phyloP scores from a whole-genome alignment of 108 stramenopile species.

The Skeletonema potamos region DNA sequence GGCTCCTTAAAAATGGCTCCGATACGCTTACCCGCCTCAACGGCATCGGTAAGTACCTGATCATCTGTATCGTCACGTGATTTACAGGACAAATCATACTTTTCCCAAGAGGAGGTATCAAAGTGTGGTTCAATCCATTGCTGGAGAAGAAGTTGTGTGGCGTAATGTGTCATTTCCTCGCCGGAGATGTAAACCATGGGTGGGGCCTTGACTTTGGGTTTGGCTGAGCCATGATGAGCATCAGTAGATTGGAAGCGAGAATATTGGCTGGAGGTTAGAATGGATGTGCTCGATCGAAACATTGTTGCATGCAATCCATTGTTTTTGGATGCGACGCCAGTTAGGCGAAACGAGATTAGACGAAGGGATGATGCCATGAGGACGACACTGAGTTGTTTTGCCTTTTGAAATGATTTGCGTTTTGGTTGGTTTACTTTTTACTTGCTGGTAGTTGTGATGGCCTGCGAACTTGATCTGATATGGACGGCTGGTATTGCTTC shows the following conservation, averaged over 20 bases:
- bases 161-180: conserved; percentile 97
- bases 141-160: conserved; percentile 84
- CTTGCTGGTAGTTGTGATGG: too few relatives aligned
- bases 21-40: conserved; percentile 86
- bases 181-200: conserved; percentile 96
- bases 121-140: conserved; percentile 95
- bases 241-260: conserved; percentile 7
- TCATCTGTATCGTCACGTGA: conserved; percentile 90
- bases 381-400: too few relatives aligned
- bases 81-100: conserved; percentile 90
- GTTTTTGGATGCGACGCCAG: neutral
- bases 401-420: too few relatives aligned
- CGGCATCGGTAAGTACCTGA: conserved; percentile 89
- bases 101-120: conserved; percentile 84
- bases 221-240: neutral
- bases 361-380: conserved; percentile 26
- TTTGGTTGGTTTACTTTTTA: too few relatives aligned
- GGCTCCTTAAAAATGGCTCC: conserved; percentile 98
- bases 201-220: conserved; percentile 73
- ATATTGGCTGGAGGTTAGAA: neutral
- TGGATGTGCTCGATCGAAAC: neutral
- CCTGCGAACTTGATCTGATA: too few relatives aligned
- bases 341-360: conserved; percentile 17
- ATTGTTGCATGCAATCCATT: conserved; percentile 2
- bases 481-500: too few relatives aligned